Evolutionary conservation across 75 land plant genomes (phyloP), one percentile per base, ranked within the genome.

Genomic region (Selaginella tamariscina): DNA sequence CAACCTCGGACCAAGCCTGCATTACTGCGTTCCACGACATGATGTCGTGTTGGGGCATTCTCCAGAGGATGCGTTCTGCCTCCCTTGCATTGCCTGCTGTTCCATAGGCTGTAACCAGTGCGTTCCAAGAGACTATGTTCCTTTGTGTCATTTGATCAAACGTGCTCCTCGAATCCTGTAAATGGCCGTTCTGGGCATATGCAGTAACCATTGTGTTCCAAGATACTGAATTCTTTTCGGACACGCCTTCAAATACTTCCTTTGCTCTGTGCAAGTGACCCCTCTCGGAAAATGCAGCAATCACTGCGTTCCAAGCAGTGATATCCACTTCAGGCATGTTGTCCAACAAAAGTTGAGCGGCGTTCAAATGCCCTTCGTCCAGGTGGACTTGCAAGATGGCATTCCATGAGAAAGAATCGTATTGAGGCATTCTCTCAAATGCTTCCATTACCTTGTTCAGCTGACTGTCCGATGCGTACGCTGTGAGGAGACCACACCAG

Each of bases 121-220:
- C 70, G 15, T 82, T 84, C 86, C 86, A 84, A 0, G 86, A 81
- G 32, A 84, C 76, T 57, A 84, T 29, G 68, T 81, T 75, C 77
- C 56, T 84, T 0, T 13, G 1, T 2, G 80, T 78, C 86, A 84
- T 84, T 32, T 55, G 64, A 33, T 66, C 44, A 57, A 84, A 84
- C 64, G 78, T 20, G 5, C 13, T 21, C 56, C 66, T 76, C 0
- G 83, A 81, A 29, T 75, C 65, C 29, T 76, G 72, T 27, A 78
- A 57, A 72, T 81, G 55, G 0, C 83, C 81, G 21, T 27, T 1
- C 62, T 57, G 78, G 11, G 74, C 80, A 76, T 75, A 76, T 0
- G 80, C 88, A 56, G 75, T 69, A 59, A 85, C 80, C 77, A 85
- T 73, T 1, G 77, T 66, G 54, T 80, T 82, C 88, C 88, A 85